These are phyloP conservation scores for Pseudozyma flocculosa DNA, from an alignment of 1,284 basidiomycete genomes.

Conservation along the genomic window DNA sequence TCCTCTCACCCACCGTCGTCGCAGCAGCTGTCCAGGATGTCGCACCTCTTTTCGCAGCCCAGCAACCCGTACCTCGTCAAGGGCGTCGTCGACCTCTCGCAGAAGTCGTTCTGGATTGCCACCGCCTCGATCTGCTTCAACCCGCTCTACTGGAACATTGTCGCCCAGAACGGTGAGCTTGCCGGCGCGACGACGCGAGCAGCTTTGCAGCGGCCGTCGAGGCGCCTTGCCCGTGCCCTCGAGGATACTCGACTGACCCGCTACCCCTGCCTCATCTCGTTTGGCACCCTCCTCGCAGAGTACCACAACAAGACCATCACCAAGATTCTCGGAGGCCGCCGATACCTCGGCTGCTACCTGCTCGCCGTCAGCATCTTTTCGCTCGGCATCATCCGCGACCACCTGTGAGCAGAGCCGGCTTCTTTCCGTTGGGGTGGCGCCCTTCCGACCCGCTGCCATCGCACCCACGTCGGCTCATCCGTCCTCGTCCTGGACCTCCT, in stretches of 20 bases:
- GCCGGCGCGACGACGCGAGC: background rate
- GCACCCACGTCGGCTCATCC: too few species aligned
- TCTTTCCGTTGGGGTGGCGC: background rate
- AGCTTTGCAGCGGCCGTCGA: too few species aligned
- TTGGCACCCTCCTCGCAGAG: conserved; percentile 10
- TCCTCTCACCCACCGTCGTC: background rate
- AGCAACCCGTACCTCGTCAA: conserved; percentile 27
- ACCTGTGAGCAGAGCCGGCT: conserved; percentile 10
- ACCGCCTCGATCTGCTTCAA: conserved; percentile 67
- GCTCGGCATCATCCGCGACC: conserved; percentile 31
- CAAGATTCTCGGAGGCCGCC: conserved; percentile 40
- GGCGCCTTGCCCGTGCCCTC: too few species aligned
- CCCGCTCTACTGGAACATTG: conserved; percentile 91
- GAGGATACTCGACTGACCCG: background rate
- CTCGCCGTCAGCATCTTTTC: conserved; percentile 71
- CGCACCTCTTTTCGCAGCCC: conserved; percentile 9
- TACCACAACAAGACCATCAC: conserved; percentile 56
- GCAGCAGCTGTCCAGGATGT: background rate
- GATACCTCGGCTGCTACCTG: conserved; percentile 78
- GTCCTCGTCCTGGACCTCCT: too few species aligned
- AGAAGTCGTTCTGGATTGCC: conserved; percentile 45
- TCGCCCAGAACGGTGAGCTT: conserved; percentile 80
- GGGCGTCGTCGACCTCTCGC: conserved; percentile 44
- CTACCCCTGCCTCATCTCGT: background rate
- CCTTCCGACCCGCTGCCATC: too few species aligned